Evolutionary conservation across 177 flowering plant species (phyloP), one percentile per base, ranked within the genome.

Genomic region (Vitis hybrid): DNA sequence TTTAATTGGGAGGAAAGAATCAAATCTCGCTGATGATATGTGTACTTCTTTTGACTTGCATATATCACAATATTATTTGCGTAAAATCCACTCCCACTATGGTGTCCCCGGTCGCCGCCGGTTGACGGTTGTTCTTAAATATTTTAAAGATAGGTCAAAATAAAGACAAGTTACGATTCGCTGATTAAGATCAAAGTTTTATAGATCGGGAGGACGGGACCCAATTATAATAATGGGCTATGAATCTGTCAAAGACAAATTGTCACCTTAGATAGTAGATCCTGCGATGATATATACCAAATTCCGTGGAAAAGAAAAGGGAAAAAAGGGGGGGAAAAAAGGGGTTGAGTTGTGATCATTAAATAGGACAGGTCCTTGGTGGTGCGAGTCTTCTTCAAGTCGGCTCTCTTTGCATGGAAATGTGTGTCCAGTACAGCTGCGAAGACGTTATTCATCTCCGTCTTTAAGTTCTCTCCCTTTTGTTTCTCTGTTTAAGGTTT

Each of bases 361-460:
- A 55, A 55, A 55, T 55, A 13, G 57, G 17, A 55, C 8, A 55
- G n/a, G 57, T 55, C 18, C 15, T 15, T 14, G 57, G 57, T 55
- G 57, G 18, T 55, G 57, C 17, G 57, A 55, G 62, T 11, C 39
- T 60, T 39, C 32, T 39, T 60, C 62, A 23, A 32, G 26, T 39
- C 32, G 32, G 21, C 45, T 55, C 17, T 55, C 57, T 55, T 21
- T 60, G 62, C 62, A 60, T 60, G 62, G 45, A 13, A 30, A 60
- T 26, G 62, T 39, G 62, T 26, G 62, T 60, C 62, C 12, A 19
- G 14, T 11, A 26, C 13, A 23, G 11, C 62, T 26, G 62, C 62
- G 21, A 60, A 60, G 3, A 60, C 62, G 62, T 60, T 60, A 13
- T 39, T 26, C 15, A 60, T 39, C 34, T 60, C 2, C n/a, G 26